Base-by-base conservation (phyloP, 2,329 filamentous ascomycete genomes). In the Xylariaceae sp. region DNA sequence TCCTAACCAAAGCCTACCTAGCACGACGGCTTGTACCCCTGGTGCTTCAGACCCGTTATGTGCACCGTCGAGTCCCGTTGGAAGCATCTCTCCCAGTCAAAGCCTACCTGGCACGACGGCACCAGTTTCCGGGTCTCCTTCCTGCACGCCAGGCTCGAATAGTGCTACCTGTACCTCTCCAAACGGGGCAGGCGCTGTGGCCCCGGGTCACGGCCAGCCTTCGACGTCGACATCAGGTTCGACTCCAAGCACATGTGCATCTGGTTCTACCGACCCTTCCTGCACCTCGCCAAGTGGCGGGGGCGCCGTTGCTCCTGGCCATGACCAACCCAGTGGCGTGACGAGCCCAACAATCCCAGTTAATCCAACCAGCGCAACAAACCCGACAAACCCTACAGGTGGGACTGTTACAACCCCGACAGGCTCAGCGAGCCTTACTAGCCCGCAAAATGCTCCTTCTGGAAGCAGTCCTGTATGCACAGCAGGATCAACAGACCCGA, bases 181-280 rank as follows among this genome's bases (percentile, higher is more conserved):
- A 6, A 36, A 26, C 9, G 32, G 37, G 13, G 44, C 36, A 33
- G 43, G 35, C 4, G 26, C 36, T 21, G 41, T 35, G 13, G 43
- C 38, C 33, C 41, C 50, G 6, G 43, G 37, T 13, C 46, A 45
- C n/a, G 39, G 31, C 16, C 43, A 46, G 23, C 41, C 45, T n/a
- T 37, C 44, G 23, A 34, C 36, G 12, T 44, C 41, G 24, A 42
- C 38, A 13, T 24, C 47, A 24, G 26, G 38, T 13, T 11, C 30
- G 9, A 24, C 38, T 14, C 34, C 42, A 26, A 42, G 34, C 26
- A 44, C 34, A 23, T 50, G 47, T 4, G 36, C 40, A 9, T 28
- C 43, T 6, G 47, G 38, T 18, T 46, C 47, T n/a, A 46, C 46
- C n/a, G 44, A 52, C 40, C 41, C 50, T 36, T 14, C 43, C 12